Base-by-base conservation (phyloP, 139 green algal genomes). In the Micractinium sp. region DNA sequence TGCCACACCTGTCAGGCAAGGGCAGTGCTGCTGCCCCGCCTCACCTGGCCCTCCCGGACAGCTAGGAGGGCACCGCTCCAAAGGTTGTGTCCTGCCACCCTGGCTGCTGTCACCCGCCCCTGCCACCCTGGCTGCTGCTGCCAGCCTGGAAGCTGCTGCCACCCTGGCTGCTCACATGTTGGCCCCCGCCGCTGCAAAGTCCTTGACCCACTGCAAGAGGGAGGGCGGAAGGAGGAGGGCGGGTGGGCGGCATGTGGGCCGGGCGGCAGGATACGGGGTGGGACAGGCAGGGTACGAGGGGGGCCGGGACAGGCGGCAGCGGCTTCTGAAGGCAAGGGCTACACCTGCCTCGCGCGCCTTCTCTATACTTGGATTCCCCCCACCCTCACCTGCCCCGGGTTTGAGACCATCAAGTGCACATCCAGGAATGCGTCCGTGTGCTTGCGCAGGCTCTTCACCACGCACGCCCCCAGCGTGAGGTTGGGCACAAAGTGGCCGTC, bases 401-500 rank as follows among this genome's bases (percentile, higher is more conserved):
- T 47, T 14, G 53, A 33, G 3, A 71, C 38, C 82, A 86, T 76
- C 4, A 93, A 74, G 93, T 99, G 97, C 85, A 95, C 97, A 91
- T 99, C 97, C 38, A 99, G 87, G 88, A 98, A 99, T 2, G 95
- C 95, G n/a, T 89, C 88, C 0, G 95, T 95, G 94, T 98, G 94
- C 86, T 96, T 96, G n/a, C 96, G 91, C 29, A 99, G 91, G 63
- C 88, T 94, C 66, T 94, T 93, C 38, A 98, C 94, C 0, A 99
- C 94, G 5, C 96, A 96, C 9, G 95, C 90, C 22, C 97, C 97
- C 36, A 99, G 93, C 0, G 97, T 99, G 22, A 99, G 91, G 92
- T 99, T 99, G 25, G 95, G 96, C 19, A 99, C 97, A 89, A 99
- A 99, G 91, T 99, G 95, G 3, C 97, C 98, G 88, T 98, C 90